Base-by-base conservation (phyloP, 148 eudicot genomes). In the Fallopia convolvulus region DNA sequence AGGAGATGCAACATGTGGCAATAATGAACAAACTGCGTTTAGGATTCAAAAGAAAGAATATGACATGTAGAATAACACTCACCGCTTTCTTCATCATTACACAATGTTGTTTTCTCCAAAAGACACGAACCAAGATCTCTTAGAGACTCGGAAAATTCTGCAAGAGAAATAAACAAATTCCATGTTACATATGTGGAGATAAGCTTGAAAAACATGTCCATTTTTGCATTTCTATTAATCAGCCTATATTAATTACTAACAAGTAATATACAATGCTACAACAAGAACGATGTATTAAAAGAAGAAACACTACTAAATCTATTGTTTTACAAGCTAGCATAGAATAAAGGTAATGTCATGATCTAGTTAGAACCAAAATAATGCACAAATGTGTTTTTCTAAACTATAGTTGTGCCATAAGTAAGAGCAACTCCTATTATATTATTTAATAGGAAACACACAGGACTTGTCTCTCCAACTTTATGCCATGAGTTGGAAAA, bases 111-210 rank as follows among this genome's bases (percentile, higher is more conserved):
- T 89, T 89, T 94, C 88, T 89, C 94, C 85, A 80, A 58, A 50
- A 94, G 87, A 86, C 96, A 92, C 76, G 80, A 81, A 70, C 97
- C 97, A 95, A 94, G 89, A 77, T 92, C 99, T 56, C 83, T 81
- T 72, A 94, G 82, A 76, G 99, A 94, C 89, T 92, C 97, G 0
- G 97, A 89, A 83, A 94, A 94, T 83, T 94, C 99, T 94, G 91
- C 11, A 13, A 68, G 21, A 68, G 2, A 74, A 40, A 74, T 74
- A 74, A 74, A 48, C 11, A 74, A 23, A 47, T 48, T 36, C 23
- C 76, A 36, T 39, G 42, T 36, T 6, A 68, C 42, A 68, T 39
- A 7, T 36, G 46, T 36, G 4, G 21, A 68, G 44, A 48, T 17
- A 33, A 30, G 53, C 42, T 75, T 52, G 9, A 75, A 21, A 52